Conservation (phyloP, 73 alveolate species). For the Paramecium bursaria region DNA sequence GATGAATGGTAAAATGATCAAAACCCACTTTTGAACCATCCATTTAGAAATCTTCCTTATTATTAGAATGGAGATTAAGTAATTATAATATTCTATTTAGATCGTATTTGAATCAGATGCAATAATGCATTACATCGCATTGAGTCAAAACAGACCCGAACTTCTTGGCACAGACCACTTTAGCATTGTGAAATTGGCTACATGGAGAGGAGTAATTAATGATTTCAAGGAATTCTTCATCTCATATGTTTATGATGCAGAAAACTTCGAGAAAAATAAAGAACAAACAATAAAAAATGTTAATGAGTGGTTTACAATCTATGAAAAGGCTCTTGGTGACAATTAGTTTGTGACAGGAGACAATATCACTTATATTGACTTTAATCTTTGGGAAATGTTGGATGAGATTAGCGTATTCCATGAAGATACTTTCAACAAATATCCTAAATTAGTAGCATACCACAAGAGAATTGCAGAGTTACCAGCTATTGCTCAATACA, state of each 20-base stretch:
- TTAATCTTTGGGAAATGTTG: neutral
- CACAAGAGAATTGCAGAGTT: neutral
- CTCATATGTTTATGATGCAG: neutral
- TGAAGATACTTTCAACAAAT: neutral
- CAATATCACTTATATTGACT: neutral
- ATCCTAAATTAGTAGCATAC: neutral
- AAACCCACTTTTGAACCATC: no score
- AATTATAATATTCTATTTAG: no score
- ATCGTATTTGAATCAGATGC: neutral
- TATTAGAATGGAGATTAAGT: no score
- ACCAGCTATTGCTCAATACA: neutral
- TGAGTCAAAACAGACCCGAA: neutral
- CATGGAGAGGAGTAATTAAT: neutral
- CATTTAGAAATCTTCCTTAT: no score
- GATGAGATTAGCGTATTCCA: neutral
- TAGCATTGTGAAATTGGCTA: neutral
- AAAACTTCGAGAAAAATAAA: neutral
- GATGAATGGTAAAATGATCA: slow-evolving; percentile 52
- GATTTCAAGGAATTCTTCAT: neutral
- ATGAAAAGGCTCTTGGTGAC: neutral
- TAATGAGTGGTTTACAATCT: neutral
- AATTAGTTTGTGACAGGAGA: neutral
- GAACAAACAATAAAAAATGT: neutral
- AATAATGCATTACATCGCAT: neutral
- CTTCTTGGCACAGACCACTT: neutral